Percentiles rank a stretch among this genome's conserved stretches.
phyloP scores from a whole-genome alignment of 805 yeast genomes.

The Kregervanrija delftensis region DNA sequence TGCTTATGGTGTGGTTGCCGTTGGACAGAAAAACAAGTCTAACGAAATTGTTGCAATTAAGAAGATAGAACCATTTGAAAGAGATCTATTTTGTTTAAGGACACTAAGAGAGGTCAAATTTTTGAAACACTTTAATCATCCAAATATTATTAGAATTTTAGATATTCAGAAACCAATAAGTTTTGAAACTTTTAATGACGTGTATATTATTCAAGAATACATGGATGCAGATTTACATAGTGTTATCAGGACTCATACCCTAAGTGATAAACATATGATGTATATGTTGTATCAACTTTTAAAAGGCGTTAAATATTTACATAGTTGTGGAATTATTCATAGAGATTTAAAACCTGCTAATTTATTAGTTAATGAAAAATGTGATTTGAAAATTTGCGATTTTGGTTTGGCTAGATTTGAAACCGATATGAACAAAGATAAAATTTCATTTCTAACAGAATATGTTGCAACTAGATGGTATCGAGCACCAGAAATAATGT shows the following conservation, averaged over 20 bases:
- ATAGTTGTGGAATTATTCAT: slow-evolving; percentile 67
- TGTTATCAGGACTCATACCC: slow-evolving; percentile 47
- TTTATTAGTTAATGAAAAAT: slow-evolving; percentile 56
- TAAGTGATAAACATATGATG: slow-evolving; percentile 63
- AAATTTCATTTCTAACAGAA: slow-evolving; percentile 50
- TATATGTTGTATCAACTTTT: slow-evolving; percentile 65
- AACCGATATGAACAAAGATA: slow-evolving; percentile 29
- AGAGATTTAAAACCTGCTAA: slow-evolving; percentile 76
- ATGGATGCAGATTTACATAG: slow-evolving; percentile 72
- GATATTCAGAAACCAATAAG: slow-evolving; percentile 61
- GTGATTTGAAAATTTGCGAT: slow-evolving; percentile 74
- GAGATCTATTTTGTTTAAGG: slow-evolving; percentile 58
- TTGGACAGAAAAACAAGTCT: slow-evolving; percentile 58
- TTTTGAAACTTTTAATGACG: slow-evolving; percentile 59
- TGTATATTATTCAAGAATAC: slow-evolving; percentile 67
- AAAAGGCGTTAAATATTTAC: slow-evolving; percentile 64
- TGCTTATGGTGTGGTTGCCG: slow-evolving; percentile 74
- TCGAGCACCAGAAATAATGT: slow-evolving; percentile 79
- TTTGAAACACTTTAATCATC: slow-evolving; percentile 61
- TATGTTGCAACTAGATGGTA: slow-evolving; percentile 85
- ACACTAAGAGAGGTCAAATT: slow-evolving; percentile 67
- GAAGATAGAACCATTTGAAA: slow-evolving; percentile 65
- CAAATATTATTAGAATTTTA: slow-evolving; percentile 59
- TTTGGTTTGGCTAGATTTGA: slow-evolving; percentile 66
- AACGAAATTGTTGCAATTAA: slow-evolving; percentile 65